These are phyloP conservation scores for Cercospora berteroae DNA, from an alignment of 2,329 filamentous ascomycete species.

Conservation along the genomic window DNA sequence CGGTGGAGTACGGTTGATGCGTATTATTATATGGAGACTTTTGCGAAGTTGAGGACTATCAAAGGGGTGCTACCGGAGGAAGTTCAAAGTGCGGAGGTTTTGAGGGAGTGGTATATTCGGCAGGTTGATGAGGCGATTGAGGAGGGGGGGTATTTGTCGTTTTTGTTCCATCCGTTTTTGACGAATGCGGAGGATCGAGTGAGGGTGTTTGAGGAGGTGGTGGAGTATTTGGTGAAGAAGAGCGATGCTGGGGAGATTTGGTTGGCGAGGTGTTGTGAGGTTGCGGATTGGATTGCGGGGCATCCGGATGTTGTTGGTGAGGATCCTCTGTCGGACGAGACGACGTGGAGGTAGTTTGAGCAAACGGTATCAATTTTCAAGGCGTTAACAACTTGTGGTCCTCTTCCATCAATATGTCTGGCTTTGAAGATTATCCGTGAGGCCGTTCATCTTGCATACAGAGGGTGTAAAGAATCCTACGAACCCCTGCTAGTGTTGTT, in stretches of 20 bases:
- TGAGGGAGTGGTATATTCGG: conserved; percentile 27
- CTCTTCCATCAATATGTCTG: not conserved
- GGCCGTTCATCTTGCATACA: not conserved
- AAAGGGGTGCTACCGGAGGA: conserved; percentile 29
- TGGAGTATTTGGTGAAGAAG: conserved; percentile 31
- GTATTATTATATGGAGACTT: conserved; percentile 37
- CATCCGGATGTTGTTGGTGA: conserved; percentile 27
- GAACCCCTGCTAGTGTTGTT: too few species aligned
- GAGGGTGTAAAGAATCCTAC: too few species aligned
- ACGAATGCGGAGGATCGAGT: conserved; percentile 28
- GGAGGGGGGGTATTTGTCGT: conserved; percentile 31
- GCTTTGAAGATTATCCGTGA: not conserved
- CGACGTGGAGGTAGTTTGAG: conserved; percentile 31
- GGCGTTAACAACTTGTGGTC: not conserved
- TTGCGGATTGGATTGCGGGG: conserved; percentile 30
- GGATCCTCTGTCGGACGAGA: conserved; percentile 35
- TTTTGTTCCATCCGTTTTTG: conserved; percentile 38
- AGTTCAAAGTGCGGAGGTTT: conserved; percentile 21
- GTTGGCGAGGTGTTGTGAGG: conserved; percentile 34
- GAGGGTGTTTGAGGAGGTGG: conserved; percentile 32
- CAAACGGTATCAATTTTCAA: not conserved
- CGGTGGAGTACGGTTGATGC: conserved; percentile 37
- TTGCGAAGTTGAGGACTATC: conserved; percentile 30
- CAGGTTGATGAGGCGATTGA: conserved; percentile 34
- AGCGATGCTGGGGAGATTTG: conserved; percentile 31